Base-by-base conservation (phyloP, 495 filamentous ascomycete genomes). In the Talaromyces adpressus region DNA sequence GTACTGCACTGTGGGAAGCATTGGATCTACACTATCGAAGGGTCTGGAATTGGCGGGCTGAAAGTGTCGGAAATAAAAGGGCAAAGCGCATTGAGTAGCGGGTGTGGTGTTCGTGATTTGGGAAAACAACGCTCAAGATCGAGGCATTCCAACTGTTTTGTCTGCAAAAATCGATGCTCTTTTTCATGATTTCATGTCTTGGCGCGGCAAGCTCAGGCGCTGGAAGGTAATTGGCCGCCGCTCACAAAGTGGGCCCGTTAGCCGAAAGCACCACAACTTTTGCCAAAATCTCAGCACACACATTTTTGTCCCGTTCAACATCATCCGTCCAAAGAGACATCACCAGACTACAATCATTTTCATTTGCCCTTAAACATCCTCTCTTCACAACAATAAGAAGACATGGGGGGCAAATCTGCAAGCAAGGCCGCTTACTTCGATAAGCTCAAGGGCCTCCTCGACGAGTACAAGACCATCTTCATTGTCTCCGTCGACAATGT, bases 371-470 rank as follows among this genome's bases (percentile, higher is more conserved):
- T 93, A 96, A 96, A 94, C 74, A 94, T 87, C 91, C 91, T 93
- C 82, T 88, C 91, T 94, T 93, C 91, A 89, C 70, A 72, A 66
- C 71, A 76, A 77, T 82, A 96, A 94, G 91, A 90, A 96, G 92
- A 92, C 82, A 98, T 98, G 94, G 94, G 94, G 93, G 94, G 93
- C 92, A 97, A 89, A 82, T 85, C 89, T 64, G 86, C 79, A 71
- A 92, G 87, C 86, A 98, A 98, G 87, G 86, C 91, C 76, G 90
- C 85, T 82, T 98, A 98, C 87, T 98, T 98, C 85, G 93, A 97
- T 78, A 97, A 97, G 89, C 89, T 98, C 73, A 96, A 97, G 87
- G 81, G 76, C 73, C 85, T 97, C 73, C 87, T 97, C 72, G 89
- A 96, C 81, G 86, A 90, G 72, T 97, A 96, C 88, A 84, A 85